These are phyloP conservation scores for Ogataea sp. DNA, from an alignment of 805 yeast species.

Conservation along the genomic window DNA sequence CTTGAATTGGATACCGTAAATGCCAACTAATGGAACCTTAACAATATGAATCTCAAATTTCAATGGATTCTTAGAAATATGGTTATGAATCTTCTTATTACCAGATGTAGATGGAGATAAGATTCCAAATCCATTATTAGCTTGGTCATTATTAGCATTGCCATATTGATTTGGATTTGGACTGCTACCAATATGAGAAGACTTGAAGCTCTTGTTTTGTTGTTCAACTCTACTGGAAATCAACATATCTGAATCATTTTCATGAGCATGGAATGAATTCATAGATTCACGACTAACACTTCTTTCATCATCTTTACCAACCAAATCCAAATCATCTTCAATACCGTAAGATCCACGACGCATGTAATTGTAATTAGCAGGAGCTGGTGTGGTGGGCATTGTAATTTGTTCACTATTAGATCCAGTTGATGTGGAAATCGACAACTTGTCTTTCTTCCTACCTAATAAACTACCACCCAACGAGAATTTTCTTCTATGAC, in stretches of 20 bases:
- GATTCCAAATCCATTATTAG: not conserved
- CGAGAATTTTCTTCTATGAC: constrained; percentile 56
- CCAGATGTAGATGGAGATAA: not conserved
- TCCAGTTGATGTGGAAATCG: constrained; percentile 19
- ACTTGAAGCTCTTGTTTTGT: constrained; percentile 14
- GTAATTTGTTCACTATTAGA: constrained; percentile 20
- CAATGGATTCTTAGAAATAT: constrained; percentile 46
- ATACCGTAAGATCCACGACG: constrained; percentile 19
- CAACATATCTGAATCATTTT: constrained; percentile 50
- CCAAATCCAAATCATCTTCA: constrained; percentile 6
- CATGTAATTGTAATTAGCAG: constrained; percentile 27
- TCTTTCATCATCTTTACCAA: constrained; percentile 23
- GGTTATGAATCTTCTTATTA: constrained; percentile 7
- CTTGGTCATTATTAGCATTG: not conserved
- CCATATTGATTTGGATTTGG: no score
- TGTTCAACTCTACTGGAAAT: constrained; percentile 53
- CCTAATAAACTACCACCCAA: constrained; percentile 50
- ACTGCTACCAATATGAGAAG: constrained; percentile 10
- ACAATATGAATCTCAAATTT: constrained; percentile 89
- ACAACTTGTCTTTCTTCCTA: constrained; percentile 37
- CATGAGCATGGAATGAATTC: constrained; percentile 47
- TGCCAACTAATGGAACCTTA: constrained; percentile 81
- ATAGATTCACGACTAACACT: constrained; percentile 53
- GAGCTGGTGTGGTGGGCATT: constrained; percentile 31
- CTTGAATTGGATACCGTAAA: constrained; percentile 93